These are phyloP conservation scores for Paraphaeosphaeria sporulosa DNA, from an alignment of 2,329 filamentous ascomycete species.

Conservation along the genomic window DNA sequence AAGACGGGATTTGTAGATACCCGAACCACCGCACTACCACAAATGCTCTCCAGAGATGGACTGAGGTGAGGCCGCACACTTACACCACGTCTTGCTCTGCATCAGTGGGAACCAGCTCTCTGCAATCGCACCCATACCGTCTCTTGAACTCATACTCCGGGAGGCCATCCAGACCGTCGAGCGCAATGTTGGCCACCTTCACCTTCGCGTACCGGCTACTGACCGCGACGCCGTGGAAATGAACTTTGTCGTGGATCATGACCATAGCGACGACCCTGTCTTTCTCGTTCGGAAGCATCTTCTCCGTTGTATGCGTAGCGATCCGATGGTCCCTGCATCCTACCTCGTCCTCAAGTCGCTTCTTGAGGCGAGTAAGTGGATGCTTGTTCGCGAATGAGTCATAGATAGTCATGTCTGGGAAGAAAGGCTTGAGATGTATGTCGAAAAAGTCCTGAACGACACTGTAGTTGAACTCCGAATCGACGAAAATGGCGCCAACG, in stretches of 20 bases:
- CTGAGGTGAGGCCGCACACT: not conserved
- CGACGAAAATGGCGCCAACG: conserved; percentile 89
- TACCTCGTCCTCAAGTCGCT: conserved; percentile 69
- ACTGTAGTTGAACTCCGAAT: conserved; percentile 79
- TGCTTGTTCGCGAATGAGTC: conserved; percentile 88
- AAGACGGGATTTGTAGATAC: no score
- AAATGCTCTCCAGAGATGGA: not conserved
- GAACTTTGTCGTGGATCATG: conserved; percentile 74
- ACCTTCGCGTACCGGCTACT: conserved; percentile 78
- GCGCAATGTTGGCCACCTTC: conserved; percentile 66
- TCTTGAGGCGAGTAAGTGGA: conserved; percentile 75
- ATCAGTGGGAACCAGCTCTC: conserved; percentile 17
- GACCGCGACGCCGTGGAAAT: conserved; percentile 67
- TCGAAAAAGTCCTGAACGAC: conserved; percentile 80
- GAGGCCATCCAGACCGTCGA: conserved; percentile 60
- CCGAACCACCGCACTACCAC: no score
- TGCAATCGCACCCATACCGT: conserved; percentile 71
- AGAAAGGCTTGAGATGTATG: conserved; percentile 76
- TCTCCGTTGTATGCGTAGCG: conserved; percentile 44
- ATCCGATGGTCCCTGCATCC: conserved; percentile 68
- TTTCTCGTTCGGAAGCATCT: conserved; percentile 55
- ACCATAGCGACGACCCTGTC: conserved; percentile 71
- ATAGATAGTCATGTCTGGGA: conserved; percentile 85
- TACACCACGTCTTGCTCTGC: not conserved
- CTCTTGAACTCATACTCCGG: conserved; percentile 65